phyloP scores from a whole-genome alignment of 306 rosid genomes.

The Rosa chinensis region DNA sequence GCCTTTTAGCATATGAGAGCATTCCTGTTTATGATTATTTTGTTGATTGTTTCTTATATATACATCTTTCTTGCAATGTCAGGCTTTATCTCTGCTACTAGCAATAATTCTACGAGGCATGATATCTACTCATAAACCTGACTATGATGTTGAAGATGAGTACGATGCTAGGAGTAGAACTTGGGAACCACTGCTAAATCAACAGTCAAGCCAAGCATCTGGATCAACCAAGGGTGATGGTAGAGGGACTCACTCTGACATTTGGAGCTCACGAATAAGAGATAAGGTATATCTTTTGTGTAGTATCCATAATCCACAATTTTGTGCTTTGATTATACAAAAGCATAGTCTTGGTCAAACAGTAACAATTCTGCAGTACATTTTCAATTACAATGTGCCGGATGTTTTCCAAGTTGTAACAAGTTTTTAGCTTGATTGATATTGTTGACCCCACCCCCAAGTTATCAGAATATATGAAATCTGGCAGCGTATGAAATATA shows the following conservation, averaged over 20 bases:
- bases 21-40: constrained; percentile 2
- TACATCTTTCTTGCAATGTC: constrained; percentile 34
- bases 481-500: background rate
- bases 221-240: constrained; percentile 51
- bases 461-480: background rate
- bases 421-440: background rate
- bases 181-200: constrained; percentile 66
- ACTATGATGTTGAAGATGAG: constrained; percentile 55
- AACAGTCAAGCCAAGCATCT: constrained; percentile 60
- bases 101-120: constrained; percentile 68
- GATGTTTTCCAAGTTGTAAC: constrained; percentile 13
- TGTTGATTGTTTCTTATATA: constrained; percentile 19
- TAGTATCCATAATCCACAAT: background rate
- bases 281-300: constrained; percentile 64
- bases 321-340: background rate
- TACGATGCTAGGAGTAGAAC: constrained; percentile 47
- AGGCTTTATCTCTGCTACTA: constrained; percentile 77
- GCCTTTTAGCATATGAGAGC: background rate
- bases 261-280: constrained; percentile 85
- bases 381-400: background rate
- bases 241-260: constrained; percentile 54
- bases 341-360: background rate
- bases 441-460: background rate
- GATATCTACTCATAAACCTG: constrained; percentile 52
- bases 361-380: background rate